Base-by-base conservation (phyloP, 2,329 filamentous ascomycete species). In the Chalara sp. region DNA sequence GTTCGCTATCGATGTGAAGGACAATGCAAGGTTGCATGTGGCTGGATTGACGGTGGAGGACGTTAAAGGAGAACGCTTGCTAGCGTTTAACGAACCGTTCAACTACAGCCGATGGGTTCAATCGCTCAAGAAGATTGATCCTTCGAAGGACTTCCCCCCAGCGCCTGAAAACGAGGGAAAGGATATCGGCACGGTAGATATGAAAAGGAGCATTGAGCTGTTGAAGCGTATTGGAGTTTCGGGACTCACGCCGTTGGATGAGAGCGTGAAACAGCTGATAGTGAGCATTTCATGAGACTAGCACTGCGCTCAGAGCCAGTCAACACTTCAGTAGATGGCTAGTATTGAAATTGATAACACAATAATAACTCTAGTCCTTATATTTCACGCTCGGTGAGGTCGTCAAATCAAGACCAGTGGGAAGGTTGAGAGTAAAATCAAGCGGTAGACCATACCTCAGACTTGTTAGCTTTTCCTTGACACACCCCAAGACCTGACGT, bases 1-100 rank as follows among this genome's bases (percentile, higher is more conserved):
- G 47, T 56, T 44, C 21, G 74, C 67, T 72, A 70, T 59, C 3
- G 51, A 59, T 48, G 62, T 67, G 6, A 55, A 61, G 41, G 64
- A 68, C 47, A 49, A 51, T 5, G 65, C 60, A 1, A 46, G 58
- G 29, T 50, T 68, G 12, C 65, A 68, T 39, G 56, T 67, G 4
- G 62, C 62, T 2, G 61, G 60, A 6, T 46, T 65, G 4, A 53
- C 63, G 6, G 58, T 65, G 28, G 54, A 60, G 2, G 57, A 61
- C 3, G 56, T 67, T 4, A 44, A 58, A 31, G 57, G 56, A 11
- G 51, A 56, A 41, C 63, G 66, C 5, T 39, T 68, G 4, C 61
- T 62, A 40, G 57, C 58, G 6, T 68, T 58, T 53, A 62, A 59
- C 0, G 47, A 59, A 12, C 50, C 45, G 10, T 57, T 49, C 41